Evolutionary conservation across 1,284 basidiomycete species (phyloP), one percentile per base, ranked within the genome.

Genomic region (Vanrija sp.): DNA sequence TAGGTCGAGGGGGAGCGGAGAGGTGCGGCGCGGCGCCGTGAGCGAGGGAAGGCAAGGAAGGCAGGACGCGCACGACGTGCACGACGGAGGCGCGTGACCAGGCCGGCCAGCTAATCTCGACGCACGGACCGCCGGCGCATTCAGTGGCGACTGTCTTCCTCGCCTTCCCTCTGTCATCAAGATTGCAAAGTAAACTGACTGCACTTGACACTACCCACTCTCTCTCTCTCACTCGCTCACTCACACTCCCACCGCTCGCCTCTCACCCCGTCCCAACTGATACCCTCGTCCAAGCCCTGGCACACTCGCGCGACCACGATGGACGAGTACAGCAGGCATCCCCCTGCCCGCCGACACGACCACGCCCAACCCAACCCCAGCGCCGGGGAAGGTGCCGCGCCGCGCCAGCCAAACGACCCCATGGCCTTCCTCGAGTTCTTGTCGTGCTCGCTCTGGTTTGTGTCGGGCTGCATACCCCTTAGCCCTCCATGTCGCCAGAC

Each of bases 371-470:
- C n/a, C n/a, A n/a, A n/a, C 36, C 6, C 14, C 15, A n/a, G 36
- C 15, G 25, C 24, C 18, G 27, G 31, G 19, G 38, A 16, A 7
- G n/a, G 24, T 15, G 31, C 49, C 9, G 42, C 31, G 20, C 49
- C 27, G 5, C 35, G 31, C n/a, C 31, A 23, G 12, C 25, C 31
- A 2, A 25, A 54, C 38, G 49, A 53, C 15, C 38, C 56, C 31
- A 31, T 31, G 31, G 49, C 51, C 23, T 71, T 71, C 45, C 59
- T 67, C 25, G 63, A 69, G 19, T 66, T 62, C 38, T 54, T 65
- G 3, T 52, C 59, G 12, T 71, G 69, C 50, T 58, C 51, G 3
- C 45, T 69, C 14, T 71, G 69, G 69, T 68, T 36, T 53, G 66
- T 45, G 6, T 0, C 27, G 18, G 24, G 23, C 23, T 19, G 24